Evolutionary conservation across 2,329 filamentous ascomycete species (phyloP), one percentile per base, ranked within the genome.

Genomic region (Colletotrichum magnum): DNA sequence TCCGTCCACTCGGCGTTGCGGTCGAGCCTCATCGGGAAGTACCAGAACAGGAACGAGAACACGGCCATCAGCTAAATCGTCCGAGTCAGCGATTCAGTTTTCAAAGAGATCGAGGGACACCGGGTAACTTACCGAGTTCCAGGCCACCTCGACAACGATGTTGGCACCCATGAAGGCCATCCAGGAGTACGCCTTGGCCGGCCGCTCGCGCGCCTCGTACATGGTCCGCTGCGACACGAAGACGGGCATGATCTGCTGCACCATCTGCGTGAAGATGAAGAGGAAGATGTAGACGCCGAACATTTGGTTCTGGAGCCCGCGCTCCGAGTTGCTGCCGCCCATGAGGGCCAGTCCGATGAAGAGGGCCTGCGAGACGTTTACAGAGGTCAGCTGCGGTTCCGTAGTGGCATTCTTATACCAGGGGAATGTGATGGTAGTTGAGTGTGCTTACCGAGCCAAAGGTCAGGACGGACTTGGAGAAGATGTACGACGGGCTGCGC

Each of bases 401-500:
- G 18, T 18, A 32, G 28, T 32, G 7, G 7, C 2, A 32, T 32
- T 32, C 6, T 4, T 18, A 28, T 15, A 5, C 16, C 2, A 41
- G 1, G 4, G 16, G 1, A 2, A 16, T 43, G 15, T 5, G 15
- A 16, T 2, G 13, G 3, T 18, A 4, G 24, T 5, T 4, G 5
- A 41, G 24, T 21, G 15, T 1, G 43, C 6, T 51, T 70, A 73
- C 77, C 21, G 75, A 70, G 83, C 75, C 47, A 86, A 79, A 71
- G 85, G 89, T 47, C n/a, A 93, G 86, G 1, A 85, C 77, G 1
- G 86, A 74, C 79, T 94, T 94, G 52, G 89, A 88, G 80, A 92
- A 94, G 74, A 95, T 91, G 80, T 94, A 95, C 2, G 87, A 84
- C 0, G 93, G 93, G 0, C 87, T 93, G 58, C 93, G 88, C 92